Evolutionary conservation across 2,329 filamentous ascomycete species (phyloP).

Genomic region (Atkinsonella texensis): DNA sequence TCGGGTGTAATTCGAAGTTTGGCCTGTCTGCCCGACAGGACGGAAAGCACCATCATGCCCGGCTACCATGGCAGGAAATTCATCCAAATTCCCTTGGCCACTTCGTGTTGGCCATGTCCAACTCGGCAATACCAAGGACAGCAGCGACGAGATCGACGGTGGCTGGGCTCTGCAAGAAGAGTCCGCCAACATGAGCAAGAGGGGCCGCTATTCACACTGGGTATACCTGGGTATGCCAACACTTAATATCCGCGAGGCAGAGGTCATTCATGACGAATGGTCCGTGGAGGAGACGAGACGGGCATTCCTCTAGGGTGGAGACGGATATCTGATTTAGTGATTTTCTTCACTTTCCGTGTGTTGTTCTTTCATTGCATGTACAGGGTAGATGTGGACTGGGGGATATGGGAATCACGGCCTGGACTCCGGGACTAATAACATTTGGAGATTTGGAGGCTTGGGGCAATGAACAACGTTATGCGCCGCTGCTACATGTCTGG

Average conservation of each 20-base stretch:
- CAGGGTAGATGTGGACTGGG: slow-evolving; percentile 10
- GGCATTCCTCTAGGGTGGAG: slow-evolving; percentile 3
- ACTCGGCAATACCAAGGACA: background rate
- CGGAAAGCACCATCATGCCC: background rate
- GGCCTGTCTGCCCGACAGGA: background rate
- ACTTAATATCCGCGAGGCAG: background rate
- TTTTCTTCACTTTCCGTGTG: background rate
- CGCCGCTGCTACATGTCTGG: too few relatives aligned
- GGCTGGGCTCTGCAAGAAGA: background rate
- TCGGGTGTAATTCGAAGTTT: background rate
- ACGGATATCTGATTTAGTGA: background rate
- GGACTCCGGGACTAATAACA: slow-evolving; percentile 8
- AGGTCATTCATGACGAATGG: background rate
- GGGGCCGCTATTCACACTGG: background rate
- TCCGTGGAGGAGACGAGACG: background rate
- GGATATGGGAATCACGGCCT: slow-evolving; percentile 6
- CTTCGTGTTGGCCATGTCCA: background rate
- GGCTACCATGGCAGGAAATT: background rate
- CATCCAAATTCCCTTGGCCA: background rate
- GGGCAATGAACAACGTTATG: background rate
- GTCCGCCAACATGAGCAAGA: background rate
- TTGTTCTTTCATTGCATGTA: slow-evolving; percentile 9
- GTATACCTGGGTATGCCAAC: background rate
- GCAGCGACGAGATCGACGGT: background rate
- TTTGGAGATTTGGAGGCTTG: background rate